Evolutionary conservation across 768 basidiomycete species (phyloP), one percentile per base, ranked within the genome.

Genomic region (Scleroderma bovista): DNA sequence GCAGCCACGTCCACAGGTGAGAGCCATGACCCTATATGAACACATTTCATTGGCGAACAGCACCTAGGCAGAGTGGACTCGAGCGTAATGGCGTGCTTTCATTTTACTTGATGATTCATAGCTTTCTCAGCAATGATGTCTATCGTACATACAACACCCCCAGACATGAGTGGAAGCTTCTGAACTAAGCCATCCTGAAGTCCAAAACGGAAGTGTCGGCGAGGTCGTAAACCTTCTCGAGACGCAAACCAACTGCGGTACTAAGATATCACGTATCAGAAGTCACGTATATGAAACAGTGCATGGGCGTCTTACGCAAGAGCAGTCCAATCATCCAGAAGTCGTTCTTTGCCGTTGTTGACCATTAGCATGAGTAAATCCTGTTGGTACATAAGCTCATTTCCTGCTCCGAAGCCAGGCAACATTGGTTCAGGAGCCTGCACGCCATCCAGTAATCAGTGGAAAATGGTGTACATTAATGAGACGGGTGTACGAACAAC

Each of bases 361-460:
- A 66, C 22, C 16, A 60, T 39, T 69, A 75, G 71, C 76, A 79
- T 76, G 46, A 68, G 70, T 37, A 78, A 42, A 48, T 79, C 78
- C 43, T 71, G 70, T 29, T 72, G 60, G 51, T 78, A 77, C 24
- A 63, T 62, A 6, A 70, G 60, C 32, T 71, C 59, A 37, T 62
- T 64, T 2, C 73, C 76, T 7, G 69, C 64, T 16, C 75, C 76
- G 46, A 71, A 77, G 57, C 77, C 78, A 6, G 77, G 68, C 2
- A 78, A 64, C 44, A 80, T 60, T 0, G 75, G 77, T 46, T 71
- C 69, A 0, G 75, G 76, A 1, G 73, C 75, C 34, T 36, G 34
- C n/a, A 13, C 12, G 34, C 6, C n/a, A 36, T 13, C 34, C 34
- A 29, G 26, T 9, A 29, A 29, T 29, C 9, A 9, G 26, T 4